phyloP scores from a whole-genome alignment of 2,329 filamentous ascomycete genomes.

The Coleophoma cylindrospora region DNA sequence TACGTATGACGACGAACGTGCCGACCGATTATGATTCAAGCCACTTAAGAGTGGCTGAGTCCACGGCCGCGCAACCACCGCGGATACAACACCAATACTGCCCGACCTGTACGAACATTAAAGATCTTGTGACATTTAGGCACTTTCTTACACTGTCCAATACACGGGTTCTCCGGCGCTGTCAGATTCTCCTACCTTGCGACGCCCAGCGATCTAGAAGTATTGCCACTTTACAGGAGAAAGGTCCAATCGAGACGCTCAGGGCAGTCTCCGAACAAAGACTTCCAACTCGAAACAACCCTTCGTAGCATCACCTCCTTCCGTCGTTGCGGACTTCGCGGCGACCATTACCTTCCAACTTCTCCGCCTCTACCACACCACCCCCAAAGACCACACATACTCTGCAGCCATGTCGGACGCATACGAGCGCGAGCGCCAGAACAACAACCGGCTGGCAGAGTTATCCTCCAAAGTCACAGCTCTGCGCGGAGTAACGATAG shows the following conservation, averaged over 20 bases:
- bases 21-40: too few species aligned
- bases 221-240: too few species aligned
- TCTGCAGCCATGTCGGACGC: conserved; percentile 60
- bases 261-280: not conserved
- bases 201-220: not conserved
- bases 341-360: not conserved
- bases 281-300: not conserved
- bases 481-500: conserved; percentile 87
- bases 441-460: conserved; percentile 90
- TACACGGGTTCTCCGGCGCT: too few species aligned
- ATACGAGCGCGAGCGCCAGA: conserved; percentile 81
- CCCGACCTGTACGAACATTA: too few species aligned
- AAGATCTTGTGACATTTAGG: too few species aligned
- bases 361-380: not conserved
- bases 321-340: too few species aligned
- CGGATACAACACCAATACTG: too few species aligned
- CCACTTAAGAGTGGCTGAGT: too few species aligned
- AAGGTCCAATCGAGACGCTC: not conserved
- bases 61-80: too few species aligned
- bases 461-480: conserved; percentile 87
- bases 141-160: too few species aligned
- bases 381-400: not conserved
- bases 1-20: too few species aligned
- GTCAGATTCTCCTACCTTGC: not conserved
- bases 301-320: not conserved